A percentile compares a stretch with the other conserved stretches of the same genome.
Conservation (phyloP, 78 protist species). For the Salpingoeca rosetta region DNA sequence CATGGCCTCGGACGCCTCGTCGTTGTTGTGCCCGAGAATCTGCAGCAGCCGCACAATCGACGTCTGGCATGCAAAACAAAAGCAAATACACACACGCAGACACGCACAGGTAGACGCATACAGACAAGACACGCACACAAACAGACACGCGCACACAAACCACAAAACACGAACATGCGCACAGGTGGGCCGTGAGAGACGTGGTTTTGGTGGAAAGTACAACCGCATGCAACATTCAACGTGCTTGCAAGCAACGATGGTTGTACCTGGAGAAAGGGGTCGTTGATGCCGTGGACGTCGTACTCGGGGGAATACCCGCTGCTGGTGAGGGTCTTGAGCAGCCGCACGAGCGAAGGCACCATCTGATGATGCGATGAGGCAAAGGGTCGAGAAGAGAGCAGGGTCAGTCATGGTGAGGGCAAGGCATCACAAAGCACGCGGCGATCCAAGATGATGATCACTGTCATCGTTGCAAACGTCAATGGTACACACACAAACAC, state of each 20-base stretch:
- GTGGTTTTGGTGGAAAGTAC: no score
- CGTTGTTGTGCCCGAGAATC: conserved; percentile 59
- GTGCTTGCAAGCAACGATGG: not conserved
- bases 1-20: conserved; percentile 73
- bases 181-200: no score
- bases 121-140: no score
- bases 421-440: not conserved
- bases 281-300: conserved; percentile 91
- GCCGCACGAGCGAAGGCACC: conserved; percentile 18
- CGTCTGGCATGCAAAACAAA: no score
- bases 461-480: no score
- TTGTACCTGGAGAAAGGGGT: conserved; percentile 95
- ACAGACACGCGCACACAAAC: no score
- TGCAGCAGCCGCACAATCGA: conserved; percentile 71
- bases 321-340: conserved; percentile 66
- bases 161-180: no score
- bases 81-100: no score
- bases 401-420: not conserved
- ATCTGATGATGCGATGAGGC: not conserved
- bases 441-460: not conserved
- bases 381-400: not conserved
- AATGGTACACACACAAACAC: no score
- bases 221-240: not conserved
- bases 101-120: no score
- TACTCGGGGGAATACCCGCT: conserved; percentile 82